These are phyloP conservation scores for Stephanodiscus minutulus DNA, from an alignment of 108 stramenopile genomes.

Conservation along the genomic window DNA sequence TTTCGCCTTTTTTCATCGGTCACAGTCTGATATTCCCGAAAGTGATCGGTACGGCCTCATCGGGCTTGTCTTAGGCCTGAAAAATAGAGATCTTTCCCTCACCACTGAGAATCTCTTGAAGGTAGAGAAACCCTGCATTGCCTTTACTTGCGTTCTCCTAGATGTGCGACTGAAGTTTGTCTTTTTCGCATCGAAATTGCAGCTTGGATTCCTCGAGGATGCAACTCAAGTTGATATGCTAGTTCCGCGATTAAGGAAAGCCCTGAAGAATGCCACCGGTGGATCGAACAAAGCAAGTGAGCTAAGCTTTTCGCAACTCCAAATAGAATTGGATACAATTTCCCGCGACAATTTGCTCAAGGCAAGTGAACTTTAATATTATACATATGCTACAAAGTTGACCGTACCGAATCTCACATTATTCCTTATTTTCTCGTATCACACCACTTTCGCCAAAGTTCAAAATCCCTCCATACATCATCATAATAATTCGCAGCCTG, in stretches of 20 bases:
- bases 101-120: conserved; percentile 85
- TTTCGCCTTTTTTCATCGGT: neutral
- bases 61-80: conserved; percentile 87
- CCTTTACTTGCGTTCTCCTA: conserved; percentile 3
- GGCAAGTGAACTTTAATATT: conserved; percentile 1
- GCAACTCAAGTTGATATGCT: conserved; percentile 80
- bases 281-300: conserved; percentile 90
- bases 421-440: neutral
- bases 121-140: conserved; percentile 39
- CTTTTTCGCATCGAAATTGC: conserved; percentile 7
- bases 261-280: conserved; percentile 79
- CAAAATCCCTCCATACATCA: conserved; percentile 90
- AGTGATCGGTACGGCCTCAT: conserved; percentile 90
- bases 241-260: conserved; percentile 76
- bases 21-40: conserved; percentile 73
- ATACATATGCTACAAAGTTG: neutral
- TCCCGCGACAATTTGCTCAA: conserved; percentile 74
- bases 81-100: conserved; percentile 81
- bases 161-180: conserved; percentile 1
- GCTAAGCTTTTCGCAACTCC: conserved; percentile 82
- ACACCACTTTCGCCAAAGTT: conserved; percentile 29
- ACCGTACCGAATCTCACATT: neutral
- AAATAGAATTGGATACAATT: conserved; percentile 81
- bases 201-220: conserved; percentile 88
- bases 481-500: conserved; percentile 87